A percentile compares a stretch with the other conserved stretches of the same genome.
Conservation (phyloP, 768 basidiomycete genomes). For the Lentinus tigrinus region DNA sequence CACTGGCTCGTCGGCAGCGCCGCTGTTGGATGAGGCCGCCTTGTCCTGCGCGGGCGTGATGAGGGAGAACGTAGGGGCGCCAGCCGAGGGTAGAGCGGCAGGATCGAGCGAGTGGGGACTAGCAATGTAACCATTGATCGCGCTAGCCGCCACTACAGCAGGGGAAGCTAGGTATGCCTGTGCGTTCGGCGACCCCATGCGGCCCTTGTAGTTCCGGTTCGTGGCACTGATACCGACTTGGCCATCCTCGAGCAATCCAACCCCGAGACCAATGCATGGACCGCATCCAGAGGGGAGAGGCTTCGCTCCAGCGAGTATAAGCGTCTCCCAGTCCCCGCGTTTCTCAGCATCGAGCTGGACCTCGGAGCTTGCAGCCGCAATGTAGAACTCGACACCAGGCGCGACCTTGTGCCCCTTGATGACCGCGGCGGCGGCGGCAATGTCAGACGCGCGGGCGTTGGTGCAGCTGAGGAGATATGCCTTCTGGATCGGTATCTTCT, state of each 20-base stretch:
- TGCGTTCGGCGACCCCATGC: conserved; percentile 96
- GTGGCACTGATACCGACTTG: conserved; percentile 97
- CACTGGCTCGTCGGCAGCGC: conserved; percentile 54
- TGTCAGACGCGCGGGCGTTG: conserved; percentile 94
- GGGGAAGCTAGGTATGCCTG: conserved; percentile 95
- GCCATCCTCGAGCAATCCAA: conserved; percentile 90
- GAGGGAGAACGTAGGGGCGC: conserved; percentile 59
- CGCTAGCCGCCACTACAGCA: conserved; percentile 95
- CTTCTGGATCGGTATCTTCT: conserved; percentile 84
- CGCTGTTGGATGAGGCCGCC: conserved; percentile 25
- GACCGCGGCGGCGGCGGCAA: conserved; percentile 87
- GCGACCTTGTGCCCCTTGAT: conserved; percentile 80
- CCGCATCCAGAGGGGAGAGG: conserved; percentile 95
- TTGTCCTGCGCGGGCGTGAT: conserved; percentile 27
- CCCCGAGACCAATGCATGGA: conserved; percentile 95
- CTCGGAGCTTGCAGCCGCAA: conserved; percentile 89
- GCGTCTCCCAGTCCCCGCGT: conserved; percentile 83
- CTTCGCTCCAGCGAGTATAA: conserved; percentile 88
- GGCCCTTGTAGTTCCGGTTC: conserved; percentile 98
- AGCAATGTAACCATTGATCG: conserved; percentile 87
- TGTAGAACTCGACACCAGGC: conserved; percentile 92
- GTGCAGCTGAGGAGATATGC: conserved; percentile 99
- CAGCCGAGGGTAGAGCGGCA: conserved; percentile 45
- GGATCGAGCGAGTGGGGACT: conserved; percentile 71
- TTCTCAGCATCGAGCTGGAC: conserved; percentile 90